These are phyloP conservation scores for Cyclaneusma minus DNA, from an alignment of 2,329 filamentous ascomycete genomes.

Conservation along the genomic window DNA sequence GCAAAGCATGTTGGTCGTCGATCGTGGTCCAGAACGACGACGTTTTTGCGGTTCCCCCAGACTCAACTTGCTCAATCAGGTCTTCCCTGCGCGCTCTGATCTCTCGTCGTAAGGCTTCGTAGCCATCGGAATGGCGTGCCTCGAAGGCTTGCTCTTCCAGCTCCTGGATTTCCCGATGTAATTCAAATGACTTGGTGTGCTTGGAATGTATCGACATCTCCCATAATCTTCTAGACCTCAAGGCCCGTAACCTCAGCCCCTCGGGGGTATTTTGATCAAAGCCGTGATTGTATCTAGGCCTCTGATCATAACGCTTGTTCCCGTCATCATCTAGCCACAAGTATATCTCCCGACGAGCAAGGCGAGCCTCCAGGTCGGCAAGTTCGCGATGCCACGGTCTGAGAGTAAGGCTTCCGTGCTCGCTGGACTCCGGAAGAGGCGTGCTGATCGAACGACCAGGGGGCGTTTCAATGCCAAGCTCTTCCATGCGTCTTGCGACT, in stretches of 20 bases:
- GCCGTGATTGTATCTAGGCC: no score
- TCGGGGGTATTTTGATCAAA: no score
- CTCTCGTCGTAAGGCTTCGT: no score
- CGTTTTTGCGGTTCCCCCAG: no score
- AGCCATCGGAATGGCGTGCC: no score
- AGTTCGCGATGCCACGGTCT: slow-evolving; percentile 5
- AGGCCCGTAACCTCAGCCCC: no score
- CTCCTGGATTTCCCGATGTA: no score
- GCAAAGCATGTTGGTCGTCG: slow-evolving; percentile 38
- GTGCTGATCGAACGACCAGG: slow-evolving; percentile 23
- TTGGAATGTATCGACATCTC: no score
- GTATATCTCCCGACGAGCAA: not conserved
- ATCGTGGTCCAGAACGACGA: slow-evolving; percentile 25
- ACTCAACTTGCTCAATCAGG: slow-evolving; percentile 8
- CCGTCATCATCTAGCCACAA: not conserved
- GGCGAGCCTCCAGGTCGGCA: slow-evolving; percentile 4
- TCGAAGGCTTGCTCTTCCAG: slow-evolving; percentile 4
- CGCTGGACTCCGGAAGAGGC: no score
- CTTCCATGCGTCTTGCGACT: slow-evolving; percentile 30
- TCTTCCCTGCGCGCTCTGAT: slow-evolving; percentile 9
- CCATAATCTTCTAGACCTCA: no score
- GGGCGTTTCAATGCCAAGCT: slow-evolving; percentile 26
- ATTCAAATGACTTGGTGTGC: no score
- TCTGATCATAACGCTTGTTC: no score
- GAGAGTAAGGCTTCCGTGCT: not conserved